Conservation (phyloP, 2,329 filamentous ascomycete species). For the Tolypocladium capitatum region DNA sequence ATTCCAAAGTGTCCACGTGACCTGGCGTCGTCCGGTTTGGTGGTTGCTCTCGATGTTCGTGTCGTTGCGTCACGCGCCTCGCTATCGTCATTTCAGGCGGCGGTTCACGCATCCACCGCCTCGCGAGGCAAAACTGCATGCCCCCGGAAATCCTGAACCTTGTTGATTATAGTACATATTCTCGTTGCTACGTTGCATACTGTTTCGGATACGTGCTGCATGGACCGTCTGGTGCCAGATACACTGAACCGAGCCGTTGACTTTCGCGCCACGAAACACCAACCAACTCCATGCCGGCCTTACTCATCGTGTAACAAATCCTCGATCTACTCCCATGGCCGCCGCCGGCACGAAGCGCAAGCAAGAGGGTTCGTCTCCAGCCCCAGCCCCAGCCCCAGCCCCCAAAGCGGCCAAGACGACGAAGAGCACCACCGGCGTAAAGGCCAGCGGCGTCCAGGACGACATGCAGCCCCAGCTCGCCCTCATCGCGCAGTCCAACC, state of each 20-base stretch:
- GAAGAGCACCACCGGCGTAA: not conserved
- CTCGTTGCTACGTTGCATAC: not conserved
- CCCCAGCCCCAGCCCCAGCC: not conserved
- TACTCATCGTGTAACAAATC: too few relatives aligned
- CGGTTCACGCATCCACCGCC: not conserved
- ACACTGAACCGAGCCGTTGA: not conserved
- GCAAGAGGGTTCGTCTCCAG: not conserved
- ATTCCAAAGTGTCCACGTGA: constrained; percentile 5
- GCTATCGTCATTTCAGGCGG: not conserved
- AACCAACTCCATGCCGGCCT: not conserved
- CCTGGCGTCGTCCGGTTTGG: constrained; percentile 2
- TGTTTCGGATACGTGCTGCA: not conserved
- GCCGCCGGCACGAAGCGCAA: constrained; percentile 3
- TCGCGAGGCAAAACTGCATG: not conserved
- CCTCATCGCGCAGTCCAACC: constrained; percentile 28
- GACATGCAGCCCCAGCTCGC: constrained; percentile 26
- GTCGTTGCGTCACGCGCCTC: not conserved
- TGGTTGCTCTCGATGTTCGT: constrained; percentile 11
- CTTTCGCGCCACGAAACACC: not conserved
- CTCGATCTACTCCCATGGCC: not conserved
- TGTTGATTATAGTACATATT: not conserved
- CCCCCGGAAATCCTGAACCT: not conserved
- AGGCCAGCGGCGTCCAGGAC: not conserved
- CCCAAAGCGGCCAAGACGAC: not conserved
- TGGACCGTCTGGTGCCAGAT: not conserved